phyloP scores from a whole-genome alignment of 176 grass and related monocot genomes.

The Dendrocalamus sinicus region DNA sequence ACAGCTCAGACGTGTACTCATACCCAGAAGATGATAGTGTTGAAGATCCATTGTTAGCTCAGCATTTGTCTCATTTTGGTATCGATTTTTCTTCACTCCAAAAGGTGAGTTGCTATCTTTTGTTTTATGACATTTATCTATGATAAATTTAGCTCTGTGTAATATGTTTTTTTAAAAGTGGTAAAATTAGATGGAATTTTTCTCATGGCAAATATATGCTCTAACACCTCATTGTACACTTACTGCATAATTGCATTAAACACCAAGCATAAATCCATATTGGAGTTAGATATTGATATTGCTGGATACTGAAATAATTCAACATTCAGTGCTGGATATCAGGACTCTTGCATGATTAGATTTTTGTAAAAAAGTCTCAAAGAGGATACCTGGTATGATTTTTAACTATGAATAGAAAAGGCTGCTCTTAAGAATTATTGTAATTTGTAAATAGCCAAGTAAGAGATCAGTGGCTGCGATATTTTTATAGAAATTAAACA shows the following conservation, averaged over 20 bases:
- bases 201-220: constrained; percentile 4
- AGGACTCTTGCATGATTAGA: not conserved
- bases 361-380: not conserved
- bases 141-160: constrained; percentile 10
- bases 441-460: not conserved
- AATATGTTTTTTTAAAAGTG: not conserved
- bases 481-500: not conserved
- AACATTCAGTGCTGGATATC: constrained; percentile 1
- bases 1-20: constrained; percentile 98
- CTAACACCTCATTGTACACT: not conserved
- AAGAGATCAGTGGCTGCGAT: not conserved
- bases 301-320: not conserved
- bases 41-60: constrained; percentile 94
- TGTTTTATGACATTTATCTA: not conserved
- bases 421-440: not conserved
- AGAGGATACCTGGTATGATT: not conserved
- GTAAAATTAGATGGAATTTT: not conserved
- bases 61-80: constrained; percentile 93
- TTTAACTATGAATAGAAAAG: not conserved
- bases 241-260: not conserved
- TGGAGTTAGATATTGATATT: constrained; percentile 18
- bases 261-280: not conserved
- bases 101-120: constrained; percentile 68
- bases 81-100: constrained; percentile 98
- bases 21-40: constrained; percentile 96